phyloP scores from a whole-genome alignment of 2,329 filamentous ascomycete genomes.

The Chrysoporthe cubensis region DNA sequence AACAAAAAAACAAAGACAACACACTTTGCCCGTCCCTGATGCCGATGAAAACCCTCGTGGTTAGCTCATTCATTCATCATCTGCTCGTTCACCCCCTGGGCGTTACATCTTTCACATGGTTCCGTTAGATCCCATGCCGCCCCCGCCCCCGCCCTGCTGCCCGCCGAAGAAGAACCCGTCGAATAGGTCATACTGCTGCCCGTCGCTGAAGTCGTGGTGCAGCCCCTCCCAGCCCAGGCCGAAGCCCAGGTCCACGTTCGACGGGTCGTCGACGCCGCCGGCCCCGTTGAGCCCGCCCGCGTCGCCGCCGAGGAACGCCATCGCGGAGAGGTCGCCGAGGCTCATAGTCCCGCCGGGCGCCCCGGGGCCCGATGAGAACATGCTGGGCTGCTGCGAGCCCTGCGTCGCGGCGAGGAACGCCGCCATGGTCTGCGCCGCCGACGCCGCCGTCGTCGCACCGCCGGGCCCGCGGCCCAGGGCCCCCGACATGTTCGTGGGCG shows the following conservation, averaged over 20 bases:
- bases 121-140: constrained; percentile 38
- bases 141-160: constrained; percentile 45
- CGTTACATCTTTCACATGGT: constrained; percentile 1
- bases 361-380: constrained; percentile 31
- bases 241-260: constrained; percentile 59
- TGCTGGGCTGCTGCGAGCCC: constrained; percentile 33
- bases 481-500: too few relatives aligned
- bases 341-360: constrained; percentile 33
- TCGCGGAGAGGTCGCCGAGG: constrained; percentile 54
- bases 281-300: constrained; percentile 33
- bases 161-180: constrained; percentile 75
- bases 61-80: not conserved
- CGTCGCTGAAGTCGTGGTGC: constrained; percentile 65
- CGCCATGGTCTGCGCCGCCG: constrained; percentile 24
- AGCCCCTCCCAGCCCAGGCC: constrained; percentile 67
- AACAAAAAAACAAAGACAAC: not conserved
- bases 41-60: not conserved
- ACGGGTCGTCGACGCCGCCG: constrained; percentile 23
- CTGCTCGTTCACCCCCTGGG: not conserved
- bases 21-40: not conserved
- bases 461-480: too few relatives aligned
- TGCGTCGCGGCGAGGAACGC: constrained; percentile 29
- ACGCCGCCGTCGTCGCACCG: constrained; percentile 28
- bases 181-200: constrained; percentile 67
- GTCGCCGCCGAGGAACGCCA: constrained; percentile 56